Percentiles rank a stretch among this genome's conserved stretches.
Conservation (phyloP, 225 moss, liverwort and hornwort species). For the Takakia lepidozioides region DNA sequence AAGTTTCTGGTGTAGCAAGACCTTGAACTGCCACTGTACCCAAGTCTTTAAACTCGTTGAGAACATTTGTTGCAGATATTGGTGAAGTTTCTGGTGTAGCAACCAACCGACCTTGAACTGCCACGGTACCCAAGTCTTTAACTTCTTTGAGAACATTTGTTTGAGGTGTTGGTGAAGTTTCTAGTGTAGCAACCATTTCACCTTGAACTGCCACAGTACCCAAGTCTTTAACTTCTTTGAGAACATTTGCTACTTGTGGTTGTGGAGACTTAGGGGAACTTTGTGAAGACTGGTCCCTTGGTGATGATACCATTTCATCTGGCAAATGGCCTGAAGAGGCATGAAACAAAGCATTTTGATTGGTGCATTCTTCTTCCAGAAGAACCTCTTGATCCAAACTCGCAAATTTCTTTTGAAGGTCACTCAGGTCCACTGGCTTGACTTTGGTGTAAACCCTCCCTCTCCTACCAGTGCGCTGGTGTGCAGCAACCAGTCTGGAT, state of each 20-base stretch:
- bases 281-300: constrained; percentile 13
- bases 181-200: constrained; percentile 8
- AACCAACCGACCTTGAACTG: neutral
- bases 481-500: constrained; percentile 8
- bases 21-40: constrained; percentile 12
- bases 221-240: constrained; percentile 9
- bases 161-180: constrained; percentile 6
- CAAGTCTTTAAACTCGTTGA: too few relatives aligned
- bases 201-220: too few relatives aligned
- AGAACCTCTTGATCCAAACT: constrained; percentile 35
- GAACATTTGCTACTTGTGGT: constrained; percentile 18
- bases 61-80: too few relatives aligned
- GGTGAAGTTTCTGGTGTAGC: constrained; percentile 24
- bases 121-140: neutral
- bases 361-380: constrained; percentile 16
- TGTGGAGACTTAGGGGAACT: constrained; percentile 21
- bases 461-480: constrained; percentile 31
- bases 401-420: constrained; percentile 27
- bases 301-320: constrained; percentile 7
- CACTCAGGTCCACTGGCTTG: constrained; percentile 22
- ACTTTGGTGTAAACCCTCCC: constrained; percentile 23
- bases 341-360: constrained; percentile 23
- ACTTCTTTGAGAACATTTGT: too few relatives aligned
- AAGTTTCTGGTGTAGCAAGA: constrained; percentile 16
- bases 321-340: constrained; percentile 14